A percentile compares a stretch with the other conserved stretches of the same genome.
These are phyloP conservation scores for Pseudovirgaria hyperparasitica DNA, from an alignment of 2,329 filamentous ascomycete genomes.

Conservation along the genomic window DNA sequence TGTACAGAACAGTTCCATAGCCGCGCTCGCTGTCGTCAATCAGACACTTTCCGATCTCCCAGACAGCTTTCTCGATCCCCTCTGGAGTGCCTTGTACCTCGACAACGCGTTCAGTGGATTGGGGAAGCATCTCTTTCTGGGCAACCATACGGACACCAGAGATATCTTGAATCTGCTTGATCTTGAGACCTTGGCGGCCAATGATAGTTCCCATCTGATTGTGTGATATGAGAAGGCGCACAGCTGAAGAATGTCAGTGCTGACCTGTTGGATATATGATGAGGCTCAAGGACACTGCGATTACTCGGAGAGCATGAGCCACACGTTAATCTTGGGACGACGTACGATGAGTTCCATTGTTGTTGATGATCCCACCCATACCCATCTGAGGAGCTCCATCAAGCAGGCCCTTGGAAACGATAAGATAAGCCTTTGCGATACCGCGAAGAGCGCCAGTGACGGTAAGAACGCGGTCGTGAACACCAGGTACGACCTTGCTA, in stretches of 20 bases:
- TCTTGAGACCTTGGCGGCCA: slow-evolving; percentile 89
- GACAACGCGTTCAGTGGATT: slow-evolving; percentile 95
- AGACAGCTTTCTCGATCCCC: slow-evolving; percentile 88
- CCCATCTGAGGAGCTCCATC: slow-evolving; percentile 91
- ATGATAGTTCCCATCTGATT: slow-evolving; percentile 99
- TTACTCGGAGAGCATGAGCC: not conserved
- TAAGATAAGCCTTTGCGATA: slow-evolving; percentile 82
- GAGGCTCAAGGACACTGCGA: slow-evolving; percentile 11
- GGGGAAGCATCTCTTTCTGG: slow-evolving; percentile 98
- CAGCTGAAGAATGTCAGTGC: too few species aligned
- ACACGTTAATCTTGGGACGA: slow-evolving; percentile 11
- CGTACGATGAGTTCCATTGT: slow-evolving; percentile 90
- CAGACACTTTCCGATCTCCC: slow-evolving; percentile 98
- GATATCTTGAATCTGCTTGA: slow-evolving; percentile 97
- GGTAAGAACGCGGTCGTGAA: slow-evolving; percentile 92
- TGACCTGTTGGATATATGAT: slow-evolving; percentile 9
- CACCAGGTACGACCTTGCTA: slow-evolving; percentile 95
- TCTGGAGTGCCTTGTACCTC: slow-evolving; percentile 92
- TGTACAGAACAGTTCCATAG: slow-evolving; percentile 94
- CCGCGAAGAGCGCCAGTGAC: slow-evolving; percentile 83
- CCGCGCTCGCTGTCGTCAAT: slow-evolving; percentile 97
- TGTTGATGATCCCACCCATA: slow-evolving; percentile 77
- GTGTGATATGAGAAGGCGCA: slow-evolving; percentile 96
- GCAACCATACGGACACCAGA: slow-evolving; percentile 98
- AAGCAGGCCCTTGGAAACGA: slow-evolving; percentile 80